Conservation (phyloP, 768 basidiomycete species). For the Kwoniella europaea region DNA sequence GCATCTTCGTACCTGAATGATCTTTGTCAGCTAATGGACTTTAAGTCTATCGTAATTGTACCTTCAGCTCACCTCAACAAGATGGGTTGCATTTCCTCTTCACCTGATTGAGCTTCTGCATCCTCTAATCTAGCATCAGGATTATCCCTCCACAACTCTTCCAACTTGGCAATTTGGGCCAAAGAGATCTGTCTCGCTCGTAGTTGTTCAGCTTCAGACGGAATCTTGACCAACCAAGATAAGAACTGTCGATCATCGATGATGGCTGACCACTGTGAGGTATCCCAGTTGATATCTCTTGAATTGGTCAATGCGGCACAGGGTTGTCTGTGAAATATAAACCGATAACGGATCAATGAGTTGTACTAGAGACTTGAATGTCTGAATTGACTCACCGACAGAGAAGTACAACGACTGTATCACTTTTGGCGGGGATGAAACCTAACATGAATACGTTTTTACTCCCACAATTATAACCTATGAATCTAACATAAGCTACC, state of each 20-base stretch:
- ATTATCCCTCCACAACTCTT: slow-evolving; percentile 97
- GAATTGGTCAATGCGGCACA: slow-evolving; percentile 86
- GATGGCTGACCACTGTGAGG: slow-evolving; percentile 94
- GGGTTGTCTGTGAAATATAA: slow-evolving; percentile 73
- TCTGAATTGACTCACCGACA: slow-evolving; percentile 72
- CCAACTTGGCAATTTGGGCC: slow-evolving; percentile 93
- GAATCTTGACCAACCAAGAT: slow-evolving; percentile 98
- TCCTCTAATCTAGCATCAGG: slow-evolving; percentile 93
- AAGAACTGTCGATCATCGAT: slow-evolving; percentile 98
- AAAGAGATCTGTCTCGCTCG: slow-evolving; percentile 96
- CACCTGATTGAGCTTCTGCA: slow-evolving; percentile 94
- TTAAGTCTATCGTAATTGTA: too few relatives aligned
- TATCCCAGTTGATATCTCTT: slow-evolving; percentile 99
- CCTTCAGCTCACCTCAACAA: slow-evolving; percentile 64
- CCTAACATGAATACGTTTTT: slow-evolving; percentile 99
- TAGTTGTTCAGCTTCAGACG: slow-evolving; percentile 92
- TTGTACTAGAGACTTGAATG: too few relatives aligned
- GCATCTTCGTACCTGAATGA: slow-evolving; percentile 82
- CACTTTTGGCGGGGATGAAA: slow-evolving; percentile 98
- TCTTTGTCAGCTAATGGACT: slow-evolving; percentile 10
- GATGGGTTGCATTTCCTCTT: slow-evolving; percentile 95
- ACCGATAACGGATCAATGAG: not conserved
- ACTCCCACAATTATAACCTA: slow-evolving; percentile 90
- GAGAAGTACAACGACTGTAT: slow-evolving; percentile 95
- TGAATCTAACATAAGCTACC: not conserved